Evolutionary conservation across 2,329 filamentous ascomycete species (phyloP).

Genomic region (Trichophaea hybrida): DNA sequence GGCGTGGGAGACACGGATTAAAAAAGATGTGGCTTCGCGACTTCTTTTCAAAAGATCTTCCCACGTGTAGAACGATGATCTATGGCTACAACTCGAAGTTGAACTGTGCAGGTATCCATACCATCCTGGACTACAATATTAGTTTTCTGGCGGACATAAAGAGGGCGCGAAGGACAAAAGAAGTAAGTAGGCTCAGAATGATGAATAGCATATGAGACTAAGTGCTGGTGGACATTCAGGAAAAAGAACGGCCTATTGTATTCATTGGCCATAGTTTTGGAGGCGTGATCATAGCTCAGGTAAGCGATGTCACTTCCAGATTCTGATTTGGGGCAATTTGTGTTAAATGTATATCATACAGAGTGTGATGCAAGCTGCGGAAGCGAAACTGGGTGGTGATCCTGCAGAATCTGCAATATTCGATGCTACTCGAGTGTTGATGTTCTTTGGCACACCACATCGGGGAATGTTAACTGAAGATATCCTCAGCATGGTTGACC

Average conservation of each 20-base stretch:
- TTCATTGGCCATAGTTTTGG: conserved; percentile 6
- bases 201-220: too few relatives aligned
- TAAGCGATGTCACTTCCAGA: background rate
- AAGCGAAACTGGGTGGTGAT: background rate
- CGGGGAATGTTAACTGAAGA: conserved; percentile 4
- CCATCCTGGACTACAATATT: conserved; percentile 19
- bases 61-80: conserved; percentile 28
- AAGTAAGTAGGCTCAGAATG: background rate
- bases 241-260: background rate
- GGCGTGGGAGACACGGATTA: conserved; percentile 24
- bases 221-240: background rate
- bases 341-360: background rate
- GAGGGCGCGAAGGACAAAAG: background rate
- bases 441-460: conserved; percentile 10
- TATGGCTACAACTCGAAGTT: conserved; percentile 32
- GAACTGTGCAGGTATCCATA: conserved; percentile 24
- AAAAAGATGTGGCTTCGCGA: conserved; percentile 27
- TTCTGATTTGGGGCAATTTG: background rate
- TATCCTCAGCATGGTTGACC: conserved; percentile 1
- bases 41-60: conserved; percentile 28
- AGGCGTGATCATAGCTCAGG: background rate
- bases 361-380: background rate
- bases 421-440: background rate
- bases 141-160: background rate
- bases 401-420: background rate